Conservation (phyloP, 176 grass and related monocot species). For the Oryza punctata region DNA sequence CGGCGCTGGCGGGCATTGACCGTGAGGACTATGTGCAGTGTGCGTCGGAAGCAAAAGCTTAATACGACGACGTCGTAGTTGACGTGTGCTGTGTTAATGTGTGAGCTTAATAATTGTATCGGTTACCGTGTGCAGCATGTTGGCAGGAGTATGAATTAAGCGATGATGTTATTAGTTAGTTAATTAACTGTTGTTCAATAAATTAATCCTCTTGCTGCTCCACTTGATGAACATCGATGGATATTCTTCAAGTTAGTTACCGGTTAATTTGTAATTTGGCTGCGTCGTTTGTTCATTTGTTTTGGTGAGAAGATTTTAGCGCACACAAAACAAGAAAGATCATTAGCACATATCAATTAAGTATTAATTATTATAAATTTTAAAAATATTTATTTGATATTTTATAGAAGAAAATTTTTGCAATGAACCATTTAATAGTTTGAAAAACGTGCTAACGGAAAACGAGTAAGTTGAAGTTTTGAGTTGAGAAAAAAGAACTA, state of each 20-base stretch:
- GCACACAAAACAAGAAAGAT: too few relatives aligned
- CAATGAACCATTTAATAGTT: too few relatives aligned
- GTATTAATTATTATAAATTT: too few relatives aligned
- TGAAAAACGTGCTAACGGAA: too few relatives aligned
- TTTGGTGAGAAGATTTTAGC: too few relatives aligned
- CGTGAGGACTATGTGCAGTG: slow-evolving; percentile 7
- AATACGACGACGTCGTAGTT: background rate
- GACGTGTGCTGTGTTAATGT: background rate
- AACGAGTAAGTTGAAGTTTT: too few relatives aligned
- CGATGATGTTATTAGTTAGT: background rate
- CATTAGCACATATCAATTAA: too few relatives aligned
- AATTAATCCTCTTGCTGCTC: background rate
- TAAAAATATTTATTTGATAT: too few relatives aligned
- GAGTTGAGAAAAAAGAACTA: too few relatives aligned
- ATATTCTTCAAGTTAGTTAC: background rate
- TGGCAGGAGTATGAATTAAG: background rate
- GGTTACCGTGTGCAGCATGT: background rate
- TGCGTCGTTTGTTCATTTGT: too few relatives aligned
- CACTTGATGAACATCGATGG: background rate
- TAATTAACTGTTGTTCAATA: background rate
- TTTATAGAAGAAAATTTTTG: too few relatives aligned
- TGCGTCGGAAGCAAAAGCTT: slow-evolving; percentile 9
- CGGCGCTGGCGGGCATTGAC: slow-evolving; percentile 22
- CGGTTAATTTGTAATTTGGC: too few relatives aligned
- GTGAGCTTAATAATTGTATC: background rate